These are phyloP conservation scores for Adiantum capillusveneris DNA, from an alignment of 75 land plant species.

Conservation along the genomic window DNA sequence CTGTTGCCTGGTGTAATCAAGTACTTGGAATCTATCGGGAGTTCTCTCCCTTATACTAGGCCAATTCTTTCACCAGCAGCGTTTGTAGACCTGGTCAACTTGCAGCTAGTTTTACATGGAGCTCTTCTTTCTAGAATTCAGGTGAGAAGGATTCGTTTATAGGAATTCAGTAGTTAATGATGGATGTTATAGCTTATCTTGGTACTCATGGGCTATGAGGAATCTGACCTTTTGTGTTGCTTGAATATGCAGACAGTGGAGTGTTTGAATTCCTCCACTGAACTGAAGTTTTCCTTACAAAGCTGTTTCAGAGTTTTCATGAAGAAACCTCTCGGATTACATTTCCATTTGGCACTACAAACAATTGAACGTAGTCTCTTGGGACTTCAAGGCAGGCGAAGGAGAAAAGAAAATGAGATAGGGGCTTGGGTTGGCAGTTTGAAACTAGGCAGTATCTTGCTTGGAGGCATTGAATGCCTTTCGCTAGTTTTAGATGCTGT, in stretches of 20 bases:
- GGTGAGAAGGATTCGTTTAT: slow-evolving; percentile 1
- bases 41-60: slow-evolving; percentile 15
- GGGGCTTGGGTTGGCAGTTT: background rate
- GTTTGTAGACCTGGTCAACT: slow-evolving; percentile 13
- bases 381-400: background rate
- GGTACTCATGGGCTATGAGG: too few species aligned
- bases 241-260: background rate
- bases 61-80: slow-evolving; percentile 16
- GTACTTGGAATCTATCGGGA: slow-evolving; percentile 29
- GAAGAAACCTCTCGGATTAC: background rate
- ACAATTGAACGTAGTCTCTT: background rate
- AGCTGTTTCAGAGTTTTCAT: background rate
- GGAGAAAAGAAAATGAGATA: background rate
- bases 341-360: background rate
- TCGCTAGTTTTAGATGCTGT: slow-evolving; percentile 26
- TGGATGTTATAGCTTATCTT: background rate
- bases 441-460: background rate
- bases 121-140: slow-evolving; percentile 6
- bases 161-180: background rate
- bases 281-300: background rate
- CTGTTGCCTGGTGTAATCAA: slow-evolving; percentile 28
- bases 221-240: too few species aligned
- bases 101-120: slow-evolving; percentile 20
- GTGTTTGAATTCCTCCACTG: background rate
- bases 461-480: slow-evolving; percentile 25